These are phyloP conservation scores for Scedosporium aurantiacum DNA, from an alignment of 2,329 filamentous ascomycete species.

Conservation along the genomic window DNA sequence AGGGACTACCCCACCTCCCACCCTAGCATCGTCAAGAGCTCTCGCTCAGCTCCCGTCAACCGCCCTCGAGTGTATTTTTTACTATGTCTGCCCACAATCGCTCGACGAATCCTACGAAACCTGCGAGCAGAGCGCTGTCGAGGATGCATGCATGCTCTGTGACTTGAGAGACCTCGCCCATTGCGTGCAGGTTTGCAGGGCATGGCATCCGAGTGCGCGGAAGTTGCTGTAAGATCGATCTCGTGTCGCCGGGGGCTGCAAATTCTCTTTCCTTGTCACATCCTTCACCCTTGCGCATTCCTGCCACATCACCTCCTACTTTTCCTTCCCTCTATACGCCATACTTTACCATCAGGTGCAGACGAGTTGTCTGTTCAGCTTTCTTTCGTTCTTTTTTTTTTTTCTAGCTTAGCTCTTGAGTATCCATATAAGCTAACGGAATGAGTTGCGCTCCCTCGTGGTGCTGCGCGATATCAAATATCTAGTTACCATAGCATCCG, in stretches of 20 bases:
- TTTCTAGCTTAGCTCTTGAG: background rate
- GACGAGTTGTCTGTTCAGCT: background rate
- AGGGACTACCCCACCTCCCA: slow-evolving; percentile 18
- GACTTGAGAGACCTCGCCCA: slow-evolving; percentile 80
- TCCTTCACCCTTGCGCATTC: background rate
- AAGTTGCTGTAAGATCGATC: slow-evolving; percentile 41
- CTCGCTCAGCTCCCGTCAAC: slow-evolving; percentile 49
- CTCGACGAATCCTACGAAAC: slow-evolving; percentile 67
- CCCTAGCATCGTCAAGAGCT: slow-evolving; percentile 26
- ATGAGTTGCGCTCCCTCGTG: slow-evolving; percentile 3
- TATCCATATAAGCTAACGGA: background rate
- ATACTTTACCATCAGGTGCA: no score
- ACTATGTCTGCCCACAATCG: slow-evolving; percentile 72
- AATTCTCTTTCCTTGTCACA: background rate
- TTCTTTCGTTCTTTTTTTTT: background rate
- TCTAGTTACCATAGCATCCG: slow-evolving; percentile 76
- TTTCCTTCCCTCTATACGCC: no score
- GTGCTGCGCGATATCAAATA: background rate
- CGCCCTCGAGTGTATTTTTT: slow-evolving; percentile 69
- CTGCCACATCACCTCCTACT: background rate
- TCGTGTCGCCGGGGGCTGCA: slow-evolving; percentile 20
- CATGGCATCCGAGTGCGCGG: slow-evolving; percentile 50
- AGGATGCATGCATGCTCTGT: slow-evolving; percentile 84
- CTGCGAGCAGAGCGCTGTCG: slow-evolving; percentile 68
- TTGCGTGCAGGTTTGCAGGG: slow-evolving; percentile 61